These are phyloP conservation scores for Apocynum venetum DNA, from an alignment of 257 asterid genomes.

Conservation along the genomic window DNA sequence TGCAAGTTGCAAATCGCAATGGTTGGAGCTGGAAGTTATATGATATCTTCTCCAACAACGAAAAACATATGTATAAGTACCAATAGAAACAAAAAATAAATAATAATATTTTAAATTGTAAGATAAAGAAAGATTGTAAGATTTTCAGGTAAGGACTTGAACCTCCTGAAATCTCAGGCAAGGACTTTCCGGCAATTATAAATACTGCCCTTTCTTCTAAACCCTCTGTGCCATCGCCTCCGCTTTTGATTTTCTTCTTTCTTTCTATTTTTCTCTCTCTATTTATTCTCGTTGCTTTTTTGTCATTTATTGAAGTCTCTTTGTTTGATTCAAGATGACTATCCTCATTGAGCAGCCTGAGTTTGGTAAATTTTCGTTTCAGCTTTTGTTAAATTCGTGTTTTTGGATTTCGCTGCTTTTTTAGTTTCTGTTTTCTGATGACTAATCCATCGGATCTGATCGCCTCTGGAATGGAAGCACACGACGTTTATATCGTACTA, in stretches of 20 bases:
- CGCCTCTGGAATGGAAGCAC: neutral
- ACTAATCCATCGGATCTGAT: neutral
- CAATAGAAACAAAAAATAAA: neutral
- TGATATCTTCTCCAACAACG: conserved; percentile 13
- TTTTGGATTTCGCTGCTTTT: neutral
- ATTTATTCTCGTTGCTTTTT: neutral
- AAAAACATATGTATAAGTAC: no score
- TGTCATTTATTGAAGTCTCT: neutral
- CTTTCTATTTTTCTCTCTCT: neutral
- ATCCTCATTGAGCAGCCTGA: conserved; percentile 48
- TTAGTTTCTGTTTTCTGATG: neutral
- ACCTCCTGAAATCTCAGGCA: conserved; percentile 66
- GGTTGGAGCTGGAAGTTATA: no score
- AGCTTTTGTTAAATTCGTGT: neutral
- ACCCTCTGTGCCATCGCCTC: conserved; percentile 14
- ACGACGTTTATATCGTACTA: neutral
- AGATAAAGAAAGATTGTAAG: conserved; percentile 8
- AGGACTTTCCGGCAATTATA: conserved; percentile 90
- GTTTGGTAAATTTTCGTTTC: conserved; percentile 38
- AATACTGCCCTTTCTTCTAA: conserved; percentile 38
- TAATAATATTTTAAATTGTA: conserved; percentile 3
- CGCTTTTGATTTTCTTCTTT: neutral
- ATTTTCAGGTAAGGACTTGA: conserved; percentile 69
- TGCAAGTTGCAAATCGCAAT: no score
- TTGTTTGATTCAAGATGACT: conserved; percentile 42